Base-by-base conservation (phyloP, 2,329 filamentous ascomycete genomes). In the Stagonosporopsis rhizophila region DNA sequence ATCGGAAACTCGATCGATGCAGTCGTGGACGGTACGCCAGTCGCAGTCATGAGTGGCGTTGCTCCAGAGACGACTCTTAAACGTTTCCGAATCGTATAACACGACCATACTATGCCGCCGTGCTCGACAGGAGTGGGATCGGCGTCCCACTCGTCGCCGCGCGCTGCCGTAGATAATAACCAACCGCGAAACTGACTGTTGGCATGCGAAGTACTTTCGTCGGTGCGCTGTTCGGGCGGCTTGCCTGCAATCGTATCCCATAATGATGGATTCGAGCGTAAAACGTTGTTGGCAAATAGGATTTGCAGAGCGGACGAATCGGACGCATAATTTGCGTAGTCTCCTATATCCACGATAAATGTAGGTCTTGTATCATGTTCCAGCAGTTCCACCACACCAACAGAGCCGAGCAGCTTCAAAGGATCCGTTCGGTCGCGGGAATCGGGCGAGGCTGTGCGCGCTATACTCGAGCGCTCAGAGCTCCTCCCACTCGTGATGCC, bases 301-400 rank as follows among this genome's bases (percentile, higher is more conserved):
- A 91, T 81, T 27, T 84, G 81, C 34, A 93, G 74, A 1, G 80
- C 79, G 4, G 54, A 47, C 1, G 60, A 52, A 0, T 82, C 81
- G 1, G 82, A 78, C 20, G 76, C 78, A 42, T 80, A 81, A 63
- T 87, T 88, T n/a, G 77, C 73, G 1, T 80, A 73, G 65, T 88
- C 85, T 7, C 80, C 79, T 46, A 90, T 76, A 66, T 94, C 90
- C 30, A 94, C 80, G 38, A 94, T 83, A 66, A 94, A 91, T 0
- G 89, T 90, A 2, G 90, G 91, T 42, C 91, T 81, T 45, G 89
- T 85, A 70, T 95, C 91, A 62, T 89, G 85, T 68, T 94, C 90
- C 37, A 95, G 75, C 35, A 94, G 78, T 72, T 94, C 91, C 19
- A 88, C 76, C 9, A 91, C 82, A 22, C 89, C 87, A 47, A 92